Evolutionary conservation across 371 early-diverging fungal species (phyloP).

Genomic region (Umbelopsis sp.): DNA sequence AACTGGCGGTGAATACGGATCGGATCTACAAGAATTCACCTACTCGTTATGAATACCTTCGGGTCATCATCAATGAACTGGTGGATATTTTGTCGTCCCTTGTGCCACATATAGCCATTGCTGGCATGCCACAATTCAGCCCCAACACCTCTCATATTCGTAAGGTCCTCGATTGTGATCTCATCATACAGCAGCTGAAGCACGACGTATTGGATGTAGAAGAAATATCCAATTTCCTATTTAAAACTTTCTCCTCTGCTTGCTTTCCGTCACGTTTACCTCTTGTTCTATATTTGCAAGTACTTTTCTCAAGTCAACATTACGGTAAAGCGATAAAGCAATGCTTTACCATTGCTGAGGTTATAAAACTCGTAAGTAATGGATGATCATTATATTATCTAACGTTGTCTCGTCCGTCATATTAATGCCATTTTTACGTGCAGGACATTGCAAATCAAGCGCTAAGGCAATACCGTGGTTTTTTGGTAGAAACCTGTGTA

Average conservation of each 20-base stretch:
- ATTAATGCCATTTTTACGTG: too few species aligned
- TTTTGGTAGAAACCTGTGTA: conserved; percentile 28
- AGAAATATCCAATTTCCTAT: conserved; percentile 56
- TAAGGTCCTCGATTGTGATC: conserved; percentile 39
- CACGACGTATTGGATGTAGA: conserved; percentile 51
- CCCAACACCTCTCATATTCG: conserved; percentile 13
- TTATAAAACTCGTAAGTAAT: conserved; percentile 71
- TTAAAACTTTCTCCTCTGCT: conserved; percentile 57
- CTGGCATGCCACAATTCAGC: conserved; percentile 28
- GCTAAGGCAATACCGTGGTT: conserved; percentile 29
- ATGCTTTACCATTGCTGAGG: conserved; percentile 71
- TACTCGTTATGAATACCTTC: conserved; percentile 22
- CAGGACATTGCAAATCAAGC: conserved; percentile 36
- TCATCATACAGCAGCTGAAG: conserved; percentile 47
- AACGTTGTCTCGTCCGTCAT: background rate
- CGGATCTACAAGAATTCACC: conserved; percentile 1
- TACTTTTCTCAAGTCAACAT: conserved; percentile 35
- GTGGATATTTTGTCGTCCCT: conserved; percentile 62
- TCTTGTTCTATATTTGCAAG: conserved; percentile 24
- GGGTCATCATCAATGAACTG: conserved; percentile 57
- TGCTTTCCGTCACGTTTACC: conserved; percentile 42
- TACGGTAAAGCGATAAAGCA: conserved; percentile 56
- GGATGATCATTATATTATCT: background rate
- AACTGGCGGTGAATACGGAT: conserved; percentile 24
- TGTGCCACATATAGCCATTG: conserved; percentile 22